phyloP scores from a whole-genome alignment of 139 green algal species.

The Chlorella sp. region DNA sequence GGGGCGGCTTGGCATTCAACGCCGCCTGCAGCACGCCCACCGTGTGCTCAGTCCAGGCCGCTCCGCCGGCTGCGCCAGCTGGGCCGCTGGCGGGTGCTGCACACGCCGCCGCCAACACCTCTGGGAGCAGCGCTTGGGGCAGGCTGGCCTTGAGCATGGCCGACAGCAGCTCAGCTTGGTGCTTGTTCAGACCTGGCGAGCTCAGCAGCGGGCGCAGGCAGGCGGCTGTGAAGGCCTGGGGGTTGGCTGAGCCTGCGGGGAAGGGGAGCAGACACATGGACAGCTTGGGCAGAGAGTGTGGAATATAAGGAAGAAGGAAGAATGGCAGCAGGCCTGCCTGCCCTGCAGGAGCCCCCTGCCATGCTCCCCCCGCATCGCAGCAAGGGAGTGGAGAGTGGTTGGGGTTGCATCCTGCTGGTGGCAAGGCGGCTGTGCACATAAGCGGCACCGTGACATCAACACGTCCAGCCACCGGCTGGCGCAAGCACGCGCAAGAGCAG shows the following conservation, averaged over 20 bases:
- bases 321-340: too few relatives aligned
- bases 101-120: conserved; percentile 7
- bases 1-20: background rate
- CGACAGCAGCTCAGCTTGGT: conserved; percentile 9
- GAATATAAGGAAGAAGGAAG: too few relatives aligned
- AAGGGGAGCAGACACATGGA: background rate
- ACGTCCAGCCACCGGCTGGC: background rate
- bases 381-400: background rate
- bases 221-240: background rate
- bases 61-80: background rate
- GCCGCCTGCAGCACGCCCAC: conserved; percentile 8
- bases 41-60: conserved; percentile 13
- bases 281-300: background rate
- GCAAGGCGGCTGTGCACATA: background rate
- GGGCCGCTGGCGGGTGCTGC: background rate
- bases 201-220: conserved; percentile 21
- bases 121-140: conserved; percentile 9
- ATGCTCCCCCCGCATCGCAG: too few relatives aligned
- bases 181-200: background rate
- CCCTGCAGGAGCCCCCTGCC: too few relatives aligned
- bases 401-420: background rate
- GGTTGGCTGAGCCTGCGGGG: conserved; percentile 13
- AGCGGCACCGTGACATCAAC: background rate
- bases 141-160: background rate
- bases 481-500: background rate